Conservation (phyloP, 176 grass and related monocot genomes). For the Eragrostis curvula region DNA sequence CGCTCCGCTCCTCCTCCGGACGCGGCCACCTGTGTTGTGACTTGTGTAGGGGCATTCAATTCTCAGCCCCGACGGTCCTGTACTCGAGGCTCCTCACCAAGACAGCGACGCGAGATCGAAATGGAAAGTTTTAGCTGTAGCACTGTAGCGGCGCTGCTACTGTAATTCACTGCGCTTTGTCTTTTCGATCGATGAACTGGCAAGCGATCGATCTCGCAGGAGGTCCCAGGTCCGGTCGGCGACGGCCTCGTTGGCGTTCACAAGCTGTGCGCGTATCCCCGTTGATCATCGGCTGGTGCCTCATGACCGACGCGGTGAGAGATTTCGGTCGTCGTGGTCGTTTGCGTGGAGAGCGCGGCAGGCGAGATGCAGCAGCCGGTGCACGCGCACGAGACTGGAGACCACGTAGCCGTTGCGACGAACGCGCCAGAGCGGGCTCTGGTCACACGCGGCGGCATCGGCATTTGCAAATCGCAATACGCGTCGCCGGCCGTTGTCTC, state of each 20-base stretch:
- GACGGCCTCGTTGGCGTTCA: not conserved
- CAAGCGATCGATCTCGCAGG: not conserved
- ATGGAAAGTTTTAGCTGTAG: not conserved
- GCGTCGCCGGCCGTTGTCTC: too few relatives aligned
- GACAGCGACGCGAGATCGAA: not conserved
- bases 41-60: not conserved
- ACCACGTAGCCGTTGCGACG: not conserved
- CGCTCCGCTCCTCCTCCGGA: not conserved
- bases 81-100: not conserved
- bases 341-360: not conserved
- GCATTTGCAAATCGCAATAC: too few relatives aligned
- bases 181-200: not conserved
- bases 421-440: not conserved
- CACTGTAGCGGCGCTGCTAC: not conserved
- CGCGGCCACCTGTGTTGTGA: slow-evolving; percentile 26
- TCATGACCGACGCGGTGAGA: not conserved
- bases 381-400: not conserved
- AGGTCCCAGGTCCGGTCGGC: not conserved
- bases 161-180: not conserved
- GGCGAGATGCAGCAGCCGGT: not conserved
- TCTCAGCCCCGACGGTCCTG: not conserved
- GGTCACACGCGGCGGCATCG: not conserved
- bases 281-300: not conserved
- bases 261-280: not conserved
- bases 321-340: not conserved